Percentiles rank a stretch among this genome's conserved stretches.
phyloP scores from a whole-genome alignment of 1,139 yeast species.

The Suhomyces anneliseae region DNA sequence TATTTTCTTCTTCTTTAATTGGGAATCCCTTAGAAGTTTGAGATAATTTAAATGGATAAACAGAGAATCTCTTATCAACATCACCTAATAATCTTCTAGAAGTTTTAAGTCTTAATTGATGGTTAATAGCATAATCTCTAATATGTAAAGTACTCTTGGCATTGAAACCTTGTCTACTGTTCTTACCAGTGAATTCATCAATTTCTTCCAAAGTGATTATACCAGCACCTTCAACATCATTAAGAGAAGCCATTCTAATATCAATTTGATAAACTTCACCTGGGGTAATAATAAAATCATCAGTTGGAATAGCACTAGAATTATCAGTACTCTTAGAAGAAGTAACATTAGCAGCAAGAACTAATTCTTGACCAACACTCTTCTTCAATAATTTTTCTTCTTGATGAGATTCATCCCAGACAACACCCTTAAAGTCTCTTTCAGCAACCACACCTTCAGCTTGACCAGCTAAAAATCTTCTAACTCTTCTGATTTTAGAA shows the following conservation, averaged over 20 bases:
- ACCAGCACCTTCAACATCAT: conserved; percentile 56
- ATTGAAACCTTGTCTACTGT: conserved; percentile 52
- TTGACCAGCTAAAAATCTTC: conserved; percentile 95
- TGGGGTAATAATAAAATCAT: conserved; percentile 66
- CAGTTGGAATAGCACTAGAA: conserved; percentile 64
- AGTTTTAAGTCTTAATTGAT: conserved; percentile 73
- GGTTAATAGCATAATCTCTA: conserved; percentile 80
- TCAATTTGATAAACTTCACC: conserved; percentile 91
- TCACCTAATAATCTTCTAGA: conserved; percentile 70
- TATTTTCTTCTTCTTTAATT: conserved; percentile 38
- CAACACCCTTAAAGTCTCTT: conserved; percentile 88
- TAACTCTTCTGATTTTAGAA: conserved; percentile 83
- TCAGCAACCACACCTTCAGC: conserved; percentile 90
- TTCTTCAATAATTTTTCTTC: conserved; percentile 57
- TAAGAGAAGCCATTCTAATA: conserved; percentile 72
- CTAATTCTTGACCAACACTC: conserved; percentile 43
- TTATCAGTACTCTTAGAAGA: conserved; percentile 23
- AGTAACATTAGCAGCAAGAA: conserved; percentile 43
- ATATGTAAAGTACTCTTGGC: conserved; percentile 73
- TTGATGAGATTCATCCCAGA: conserved; percentile 85
- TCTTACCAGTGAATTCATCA: conserved; percentile 63
- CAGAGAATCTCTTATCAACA: conserved; percentile 74
- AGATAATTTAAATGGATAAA: conserved; percentile 85
- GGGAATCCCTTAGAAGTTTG: conserved; percentile 65
- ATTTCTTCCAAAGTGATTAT: conserved; percentile 64